Evolutionary conservation across 2,329 filamentous ascomycete genomes (phyloP).

Genomic region (Aspergillus transmontanensis): DNA sequence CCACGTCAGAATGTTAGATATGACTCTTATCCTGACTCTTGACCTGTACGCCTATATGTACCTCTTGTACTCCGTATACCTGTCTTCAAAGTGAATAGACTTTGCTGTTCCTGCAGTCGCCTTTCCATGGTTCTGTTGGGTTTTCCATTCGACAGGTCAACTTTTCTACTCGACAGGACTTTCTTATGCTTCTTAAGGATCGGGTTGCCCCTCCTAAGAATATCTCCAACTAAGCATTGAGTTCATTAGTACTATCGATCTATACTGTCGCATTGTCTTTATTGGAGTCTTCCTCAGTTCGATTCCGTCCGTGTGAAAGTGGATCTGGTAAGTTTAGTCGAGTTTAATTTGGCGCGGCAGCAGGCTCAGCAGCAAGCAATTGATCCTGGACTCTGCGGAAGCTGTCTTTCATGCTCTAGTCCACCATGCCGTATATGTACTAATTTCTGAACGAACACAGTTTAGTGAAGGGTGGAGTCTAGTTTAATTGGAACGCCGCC

Average conservation of each 20-base stretch:
- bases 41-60: slow-evolving; percentile 7
- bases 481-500: slow-evolving; percentile 14
- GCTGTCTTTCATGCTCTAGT: not conserved
- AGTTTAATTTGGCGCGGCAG: not conserved
- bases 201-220: not conserved
- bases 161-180: not conserved
- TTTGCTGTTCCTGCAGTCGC: slow-evolving; percentile 16
- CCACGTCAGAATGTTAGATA: slow-evolving; percentile 11
- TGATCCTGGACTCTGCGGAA: not conserved
- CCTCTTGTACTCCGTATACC: not conserved
- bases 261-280: not conserved
- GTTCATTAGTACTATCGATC: not conserved
- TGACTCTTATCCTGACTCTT: not conserved
- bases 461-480: slow-evolving; percentile 13
- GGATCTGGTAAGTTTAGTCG: slow-evolving; percentile 2
- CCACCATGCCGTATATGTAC: slow-evolving; percentile 5
- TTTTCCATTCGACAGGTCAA: not conserved
- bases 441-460: slow-evolving; percentile 3
- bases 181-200: not conserved
- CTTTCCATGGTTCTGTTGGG: not conserved
- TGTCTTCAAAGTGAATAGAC: slow-evolving; percentile 9
- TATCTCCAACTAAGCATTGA: not conserved
- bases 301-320: not conserved
- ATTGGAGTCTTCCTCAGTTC: too few species aligned
- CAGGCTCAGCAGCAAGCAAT: not conserved